Evolutionary conservation across 306 rosid species (phyloP).

Genomic region (Dalbergia cultrata): DNA sequence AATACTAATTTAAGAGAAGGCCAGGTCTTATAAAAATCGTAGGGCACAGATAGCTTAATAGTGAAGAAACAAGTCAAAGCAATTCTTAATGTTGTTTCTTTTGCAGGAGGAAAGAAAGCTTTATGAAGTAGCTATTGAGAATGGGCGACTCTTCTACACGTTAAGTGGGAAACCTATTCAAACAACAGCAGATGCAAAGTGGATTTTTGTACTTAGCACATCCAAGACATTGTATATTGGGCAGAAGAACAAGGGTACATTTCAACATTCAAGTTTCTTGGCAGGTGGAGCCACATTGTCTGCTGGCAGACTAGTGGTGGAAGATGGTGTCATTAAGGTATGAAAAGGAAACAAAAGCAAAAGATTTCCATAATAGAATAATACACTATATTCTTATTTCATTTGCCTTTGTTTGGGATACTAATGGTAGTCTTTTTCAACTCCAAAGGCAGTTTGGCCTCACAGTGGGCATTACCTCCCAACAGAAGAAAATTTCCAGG

Average conservation of each 20-base stretch:
- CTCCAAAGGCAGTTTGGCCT: conserved; percentile 81
- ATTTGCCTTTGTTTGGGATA: not conserved
- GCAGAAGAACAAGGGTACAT: conserved; percentile 78
- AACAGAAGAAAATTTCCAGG: conserved; percentile 81
- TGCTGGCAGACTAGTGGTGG: conserved; percentile 82
- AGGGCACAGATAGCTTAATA: not conserved
- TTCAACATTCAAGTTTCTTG: conserved; percentile 96
- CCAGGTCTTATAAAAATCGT: not conserved
- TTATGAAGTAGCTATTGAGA: conserved; percentile 68
- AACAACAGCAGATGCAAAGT: conserved; percentile 68
- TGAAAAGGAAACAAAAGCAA: not conserved
- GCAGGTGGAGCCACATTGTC: conserved; percentile 94
- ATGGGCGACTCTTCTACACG: conserved; percentile 66
- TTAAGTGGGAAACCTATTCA: conserved; percentile 60
- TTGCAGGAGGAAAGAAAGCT: conserved; percentile 69
- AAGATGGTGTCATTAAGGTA: conserved; percentile 85
- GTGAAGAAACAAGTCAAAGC: not conserved
- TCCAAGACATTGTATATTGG: conserved; percentile 76
- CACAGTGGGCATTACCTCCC: conserved; percentile 96
- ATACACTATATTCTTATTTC: not conserved
- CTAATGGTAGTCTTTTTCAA: conserved; percentile 30
- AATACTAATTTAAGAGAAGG: not conserved
- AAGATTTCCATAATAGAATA: not conserved
- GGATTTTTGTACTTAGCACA: conserved; percentile 93
- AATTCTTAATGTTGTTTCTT: conserved; percentile 8